Conservation (phyloP, 2,329 filamentous ascomycete species). For the Fusarium graminum region DNA sequence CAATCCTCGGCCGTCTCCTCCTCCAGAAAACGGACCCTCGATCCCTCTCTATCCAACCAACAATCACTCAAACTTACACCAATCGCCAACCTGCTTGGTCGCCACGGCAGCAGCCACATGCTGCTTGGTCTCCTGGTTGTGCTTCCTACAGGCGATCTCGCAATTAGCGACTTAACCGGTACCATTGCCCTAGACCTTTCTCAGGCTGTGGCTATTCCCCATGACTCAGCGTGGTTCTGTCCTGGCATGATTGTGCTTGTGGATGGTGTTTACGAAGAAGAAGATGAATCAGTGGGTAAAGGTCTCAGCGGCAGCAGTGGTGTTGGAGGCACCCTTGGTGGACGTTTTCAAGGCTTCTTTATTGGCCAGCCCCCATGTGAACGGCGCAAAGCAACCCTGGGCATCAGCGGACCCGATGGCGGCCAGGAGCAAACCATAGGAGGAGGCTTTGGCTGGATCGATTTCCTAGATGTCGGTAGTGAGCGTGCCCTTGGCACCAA, state of each 20-base stretch:
- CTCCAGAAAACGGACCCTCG: slow-evolving; percentile 65
- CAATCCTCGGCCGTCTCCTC: slow-evolving; percentile 82
- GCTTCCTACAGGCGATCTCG: slow-evolving; percentile 83
- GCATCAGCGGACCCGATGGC: slow-evolving; percentile 72
- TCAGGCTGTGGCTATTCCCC: slow-evolving; percentile 84
- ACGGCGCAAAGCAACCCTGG: slow-evolving; percentile 82
- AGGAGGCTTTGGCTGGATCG: slow-evolving; percentile 95
- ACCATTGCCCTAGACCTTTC: slow-evolving; percentile 87
- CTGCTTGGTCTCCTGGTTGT: slow-evolving; percentile 86
- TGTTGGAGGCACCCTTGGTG: slow-evolving; percentile 91
- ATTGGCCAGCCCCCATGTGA: slow-evolving; percentile 94
- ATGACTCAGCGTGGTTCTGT: slow-evolving; percentile 90
- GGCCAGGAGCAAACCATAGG: slow-evolving; percentile 73
- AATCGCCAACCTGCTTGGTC: slow-evolving; percentile 80
- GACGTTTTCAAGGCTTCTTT: slow-evolving; percentile 89
- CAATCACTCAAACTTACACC: slow-evolving; percentile 90
- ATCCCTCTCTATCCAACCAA: slow-evolving; percentile 71
- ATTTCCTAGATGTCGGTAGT: slow-evolving; percentile 92
- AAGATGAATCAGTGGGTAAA: slow-evolving; percentile 77
- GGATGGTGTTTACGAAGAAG: slow-evolving; percentile 97
- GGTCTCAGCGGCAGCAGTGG: slow-evolving; percentile 82
- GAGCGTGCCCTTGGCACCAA: slow-evolving; percentile 84
- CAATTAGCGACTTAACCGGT: slow-evolving; percentile 88
- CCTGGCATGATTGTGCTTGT: slow-evolving; percentile 97
- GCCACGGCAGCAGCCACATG: slow-evolving; percentile 86